phyloP scores from a whole-genome alignment of 202 grass and related monocot species.

The Sporobolus alterniflorus region DNA sequence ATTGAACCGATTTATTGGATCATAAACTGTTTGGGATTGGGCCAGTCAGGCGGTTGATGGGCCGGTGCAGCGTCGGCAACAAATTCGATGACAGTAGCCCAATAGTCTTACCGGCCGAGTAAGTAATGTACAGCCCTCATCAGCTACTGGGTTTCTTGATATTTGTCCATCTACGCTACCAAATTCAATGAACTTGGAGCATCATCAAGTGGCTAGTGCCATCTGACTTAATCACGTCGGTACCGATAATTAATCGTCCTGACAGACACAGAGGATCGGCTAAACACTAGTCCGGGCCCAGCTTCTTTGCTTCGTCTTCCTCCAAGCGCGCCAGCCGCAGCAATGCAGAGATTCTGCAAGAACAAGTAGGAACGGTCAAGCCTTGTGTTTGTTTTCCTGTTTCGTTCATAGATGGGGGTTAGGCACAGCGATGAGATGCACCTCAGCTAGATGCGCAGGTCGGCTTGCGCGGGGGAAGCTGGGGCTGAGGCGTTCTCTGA shows the following conservation, averaged over 20 bases:
- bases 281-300: conserved; percentile 19
- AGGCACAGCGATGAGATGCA: background rate
- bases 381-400: background rate
- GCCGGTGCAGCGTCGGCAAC: background rate
- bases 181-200: background rate
- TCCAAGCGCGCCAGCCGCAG: conserved; percentile 1
- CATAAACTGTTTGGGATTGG: background rate
- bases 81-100: background rate
- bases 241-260: conserved; percentile 16
- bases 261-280: conserved; percentile 20
- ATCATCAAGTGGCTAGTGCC: background rate
- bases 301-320: background rate
- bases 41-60: background rate
- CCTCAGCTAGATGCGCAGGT: conserved; percentile 70
- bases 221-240: conserved; percentile 16
- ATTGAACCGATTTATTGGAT: background rate
- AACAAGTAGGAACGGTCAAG: background rate
- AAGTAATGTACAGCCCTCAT: background rate
- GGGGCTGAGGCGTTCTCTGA: conserved; percentile 90
- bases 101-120: background rate
- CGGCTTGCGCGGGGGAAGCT: conserved; percentile 92
- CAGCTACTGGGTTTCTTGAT: background rate
- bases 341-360: conserved; percentile 16
- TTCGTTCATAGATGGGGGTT: background rate
- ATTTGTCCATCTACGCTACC: background rate